phyloP scores from a whole-genome alignment of 768 basidiomycete genomes.

The Leccinum olivaceopallidum region DNA sequence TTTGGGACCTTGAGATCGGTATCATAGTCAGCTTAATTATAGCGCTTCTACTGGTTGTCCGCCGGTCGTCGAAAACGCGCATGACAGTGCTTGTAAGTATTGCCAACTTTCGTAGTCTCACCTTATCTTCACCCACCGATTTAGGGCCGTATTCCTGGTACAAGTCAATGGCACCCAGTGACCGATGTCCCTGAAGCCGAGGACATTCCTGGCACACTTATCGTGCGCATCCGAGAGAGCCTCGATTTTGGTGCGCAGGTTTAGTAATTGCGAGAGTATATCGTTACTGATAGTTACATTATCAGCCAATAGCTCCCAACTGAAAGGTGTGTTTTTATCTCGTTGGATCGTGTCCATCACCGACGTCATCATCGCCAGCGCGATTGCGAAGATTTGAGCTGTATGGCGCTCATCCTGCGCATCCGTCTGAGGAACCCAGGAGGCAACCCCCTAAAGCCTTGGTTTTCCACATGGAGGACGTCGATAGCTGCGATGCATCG shows the following conservation, averaged over 20 bases:
- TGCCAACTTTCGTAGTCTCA: neutral
- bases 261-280: neutral
- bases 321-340: conserved; percentile 58
- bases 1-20: conserved; percentile 93
- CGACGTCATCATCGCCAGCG: conserved; percentile 42
- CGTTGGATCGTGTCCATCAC: neutral
- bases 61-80: conserved; percentile 82
- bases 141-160: conserved; percentile 86
- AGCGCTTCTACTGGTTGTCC: conserved; percentile 86
- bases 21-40: conserved; percentile 87
- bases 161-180: conserved; percentile 87
- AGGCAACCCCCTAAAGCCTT: conserved; percentile 73
- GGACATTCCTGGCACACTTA: conserved; percentile 76
- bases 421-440: conserved; percentile 87
- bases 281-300: neutral
- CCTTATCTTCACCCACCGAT: neutral
- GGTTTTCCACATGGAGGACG: conserved; percentile 93
- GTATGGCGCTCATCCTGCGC: conserved; percentile 76
- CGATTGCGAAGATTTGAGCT: conserved; percentile 83
- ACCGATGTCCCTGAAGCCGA: conserved; percentile 87
- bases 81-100: conserved; percentile 81
- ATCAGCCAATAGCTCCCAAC: conserved; percentile 88
- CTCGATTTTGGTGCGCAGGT: conserved; percentile 77
- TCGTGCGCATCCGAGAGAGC: conserved; percentile 87
- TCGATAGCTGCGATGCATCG: conserved; percentile 91